Percentiles rank a stretch among this genome's conserved stretches.
Conservation (phyloP, 306 rosid genomes). For the Casuarina equisetifolia region DNA sequence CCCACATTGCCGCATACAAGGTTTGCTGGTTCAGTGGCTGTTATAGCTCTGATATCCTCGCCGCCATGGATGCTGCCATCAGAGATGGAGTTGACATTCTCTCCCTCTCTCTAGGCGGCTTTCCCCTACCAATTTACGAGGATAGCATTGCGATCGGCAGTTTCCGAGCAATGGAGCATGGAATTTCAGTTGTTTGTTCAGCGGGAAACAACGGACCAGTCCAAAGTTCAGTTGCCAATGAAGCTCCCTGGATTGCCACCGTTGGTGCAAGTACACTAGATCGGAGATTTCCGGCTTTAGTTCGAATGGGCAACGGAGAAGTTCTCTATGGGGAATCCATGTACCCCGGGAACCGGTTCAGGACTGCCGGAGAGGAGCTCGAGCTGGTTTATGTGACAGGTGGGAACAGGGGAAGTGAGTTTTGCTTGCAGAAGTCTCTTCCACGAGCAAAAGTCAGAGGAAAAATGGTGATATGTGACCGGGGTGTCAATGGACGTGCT, state of each 20-base stretch:
- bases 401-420: constrained; percentile 53
- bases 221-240: constrained; percentile 83
- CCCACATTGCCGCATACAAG: constrained; percentile 82
- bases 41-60: constrained; percentile 82
- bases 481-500: constrained; percentile 84
- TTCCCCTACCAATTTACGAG: constrained; percentile 69
- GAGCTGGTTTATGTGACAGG: constrained; percentile 57
- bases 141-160: constrained; percentile 87
- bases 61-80: constrained; percentile 87
- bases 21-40: constrained; percentile 94
- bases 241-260: constrained; percentile 93
- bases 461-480: constrained; percentile 81
- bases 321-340: constrained; percentile 71
- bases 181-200: constrained; percentile 75
- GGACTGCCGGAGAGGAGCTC: constrained; percentile 37
- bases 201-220: constrained; percentile 89
- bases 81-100: constrained; percentile 81
- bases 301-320: constrained; percentile 67
- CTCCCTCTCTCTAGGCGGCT: constrained; percentile 86
- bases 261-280: constrained; percentile 84
- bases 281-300: constrained; percentile 68
- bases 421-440: constrained; percentile 78
- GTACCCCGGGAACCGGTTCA: constrained; percentile 48
- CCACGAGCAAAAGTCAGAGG: constrained; percentile 69
- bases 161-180: constrained; percentile 82